Conservation (phyloP, 2,329 filamentous ascomycete species). For the Arachnomyces sp. region DNA sequence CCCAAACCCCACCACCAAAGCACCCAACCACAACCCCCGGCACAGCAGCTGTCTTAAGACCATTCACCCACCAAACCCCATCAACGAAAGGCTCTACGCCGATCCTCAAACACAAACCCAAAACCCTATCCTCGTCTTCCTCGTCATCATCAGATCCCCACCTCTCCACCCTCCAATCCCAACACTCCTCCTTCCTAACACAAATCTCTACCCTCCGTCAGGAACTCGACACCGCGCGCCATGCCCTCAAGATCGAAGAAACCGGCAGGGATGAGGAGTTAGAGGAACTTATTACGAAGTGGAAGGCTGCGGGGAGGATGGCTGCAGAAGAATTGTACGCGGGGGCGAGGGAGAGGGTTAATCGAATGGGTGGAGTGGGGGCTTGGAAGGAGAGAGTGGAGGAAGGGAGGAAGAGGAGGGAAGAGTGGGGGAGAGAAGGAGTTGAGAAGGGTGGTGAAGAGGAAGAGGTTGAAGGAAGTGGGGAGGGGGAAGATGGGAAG, state of each 20-base stretch:
- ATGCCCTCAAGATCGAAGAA: conserved; percentile 46
- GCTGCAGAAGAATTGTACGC: conserved; percentile 63
- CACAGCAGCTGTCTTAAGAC: background rate
- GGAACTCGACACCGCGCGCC: conserved; percentile 44
- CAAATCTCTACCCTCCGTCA: conserved; percentile 24
- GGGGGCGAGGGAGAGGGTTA: conserved; percentile 52
- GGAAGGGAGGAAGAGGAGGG: conserved; percentile 36
- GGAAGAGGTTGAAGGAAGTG: conserved; percentile 23
- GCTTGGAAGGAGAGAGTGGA: conserved; percentile 48
- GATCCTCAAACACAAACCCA: conserved; percentile 7
- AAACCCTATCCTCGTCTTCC: conserved; percentile 8
- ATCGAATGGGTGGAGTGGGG: conserved; percentile 55
- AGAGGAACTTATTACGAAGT: conserved; percentile 49
- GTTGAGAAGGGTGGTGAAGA: conserved; percentile 28
- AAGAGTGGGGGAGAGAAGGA: conserved; percentile 26
- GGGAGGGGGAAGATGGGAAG: conserved; percentile 23
- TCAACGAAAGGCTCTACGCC: conserved; percentile 1
- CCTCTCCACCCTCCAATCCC: conserved; percentile 28
- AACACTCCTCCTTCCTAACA: conserved; percentile 26
- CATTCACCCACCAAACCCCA: conserved; percentile 12
- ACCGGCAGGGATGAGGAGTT: conserved; percentile 48
- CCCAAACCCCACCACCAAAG: conserved; percentile 4
- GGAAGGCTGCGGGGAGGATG: conserved; percentile 52
- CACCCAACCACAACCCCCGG: conserved; percentile 5
- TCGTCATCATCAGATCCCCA: conserved; percentile 16